These are phyloP conservation scores for Glycyrrhiza uralensis DNA, from an alignment of 306 rosid genomes.

Conservation along the genomic window DNA sequence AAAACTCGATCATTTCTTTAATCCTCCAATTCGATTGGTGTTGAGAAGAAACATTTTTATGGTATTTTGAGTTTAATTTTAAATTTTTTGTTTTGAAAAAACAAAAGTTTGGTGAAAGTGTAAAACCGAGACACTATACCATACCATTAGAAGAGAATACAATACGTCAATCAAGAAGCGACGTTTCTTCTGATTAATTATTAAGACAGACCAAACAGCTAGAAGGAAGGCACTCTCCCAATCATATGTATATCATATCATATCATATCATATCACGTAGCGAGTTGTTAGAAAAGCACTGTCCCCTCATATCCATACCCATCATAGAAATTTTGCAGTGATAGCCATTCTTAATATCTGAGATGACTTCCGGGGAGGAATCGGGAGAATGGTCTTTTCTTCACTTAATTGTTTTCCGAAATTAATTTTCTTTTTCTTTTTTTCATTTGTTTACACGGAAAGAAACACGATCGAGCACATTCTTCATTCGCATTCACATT, in stretches of 20 bases:
- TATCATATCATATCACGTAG: constrained; percentile 31
- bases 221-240: constrained; percentile 33
- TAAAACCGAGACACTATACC: constrained; percentile 31
- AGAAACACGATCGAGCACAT: constrained; percentile 12
- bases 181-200: constrained; percentile 43
- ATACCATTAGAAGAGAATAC: constrained; percentile 27
- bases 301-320: constrained; percentile 27
- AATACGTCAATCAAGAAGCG: constrained; percentile 37
- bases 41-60: constrained; percentile 24
- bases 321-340: constrained; percentile 31
- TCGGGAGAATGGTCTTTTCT: constrained; percentile 10
- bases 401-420: not conserved
- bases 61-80: constrained; percentile 9
- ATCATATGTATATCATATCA: constrained; percentile 14
- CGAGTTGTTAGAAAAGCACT: constrained; percentile 35
- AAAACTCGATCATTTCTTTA: not conserved
- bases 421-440: not conserved
- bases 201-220: constrained; percentile 29
- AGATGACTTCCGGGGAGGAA: constrained; percentile 8
- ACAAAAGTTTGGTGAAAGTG: constrained; percentile 39
- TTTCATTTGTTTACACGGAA: not conserved
- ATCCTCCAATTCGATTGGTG: constrained; percentile 32
- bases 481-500: constrained; percentile 23
- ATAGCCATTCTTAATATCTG: constrained; percentile 30
- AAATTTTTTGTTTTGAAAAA: not conserved